These are phyloP conservation scores for Chloranthus sessilifolius DNA, from an alignment of 164 flowering plant genomes.

Conservation along the genomic window DNA sequence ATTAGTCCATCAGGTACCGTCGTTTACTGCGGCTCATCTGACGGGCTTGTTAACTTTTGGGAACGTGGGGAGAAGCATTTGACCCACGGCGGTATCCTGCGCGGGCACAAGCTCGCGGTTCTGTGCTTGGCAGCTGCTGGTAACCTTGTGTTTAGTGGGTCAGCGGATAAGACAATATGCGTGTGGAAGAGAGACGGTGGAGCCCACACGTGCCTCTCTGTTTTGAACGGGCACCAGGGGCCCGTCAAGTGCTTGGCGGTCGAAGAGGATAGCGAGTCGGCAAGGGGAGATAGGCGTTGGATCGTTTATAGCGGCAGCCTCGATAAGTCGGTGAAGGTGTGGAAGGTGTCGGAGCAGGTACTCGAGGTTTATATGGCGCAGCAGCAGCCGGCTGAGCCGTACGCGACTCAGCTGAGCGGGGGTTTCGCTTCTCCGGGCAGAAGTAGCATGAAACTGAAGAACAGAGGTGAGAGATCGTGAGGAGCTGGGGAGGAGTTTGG, in stretches of 20 bases:
- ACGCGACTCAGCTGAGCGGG: background rate
- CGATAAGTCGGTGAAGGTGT: conserved; percentile 80
- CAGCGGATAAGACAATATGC: conserved; percentile 80
- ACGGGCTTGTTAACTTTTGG: conserved; percentile 81
- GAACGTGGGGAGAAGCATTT: conserved; percentile 49
- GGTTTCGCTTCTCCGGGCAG: conserved; percentile 4
- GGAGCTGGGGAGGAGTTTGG: too few species aligned
- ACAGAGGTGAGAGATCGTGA: too few species aligned
- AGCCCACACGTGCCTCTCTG: conserved; percentile 59
- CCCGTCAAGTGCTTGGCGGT: conserved; percentile 79
- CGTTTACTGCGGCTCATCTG: conserved; percentile 75
- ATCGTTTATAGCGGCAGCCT: conserved; percentile 76
- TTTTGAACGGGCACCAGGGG: conserved; percentile 70
- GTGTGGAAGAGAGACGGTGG: conserved; percentile 65
- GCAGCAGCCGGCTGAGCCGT: conserved; percentile 1
- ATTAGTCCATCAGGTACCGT: conserved; percentile 30
- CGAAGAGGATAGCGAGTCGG: conserved; percentile 39
- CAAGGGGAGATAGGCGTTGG: conserved; percentile 35
- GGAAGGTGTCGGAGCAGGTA: conserved; percentile 59
- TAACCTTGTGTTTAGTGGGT: conserved; percentile 58
- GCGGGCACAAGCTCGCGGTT: conserved; percentile 77
- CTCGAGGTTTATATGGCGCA: conserved; percentile 20
- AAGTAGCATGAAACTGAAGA: too few species aligned
- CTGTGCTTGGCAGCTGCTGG: conserved; percentile 68
- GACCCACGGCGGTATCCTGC: conserved; percentile 60